A percentile compares a stretch with the other conserved stretches of the same genome.
These are phyloP conservation scores for Guyanaporus albipodus DNA, from an alignment of 768 basidiomycete species.

Conservation along the genomic window DNA sequence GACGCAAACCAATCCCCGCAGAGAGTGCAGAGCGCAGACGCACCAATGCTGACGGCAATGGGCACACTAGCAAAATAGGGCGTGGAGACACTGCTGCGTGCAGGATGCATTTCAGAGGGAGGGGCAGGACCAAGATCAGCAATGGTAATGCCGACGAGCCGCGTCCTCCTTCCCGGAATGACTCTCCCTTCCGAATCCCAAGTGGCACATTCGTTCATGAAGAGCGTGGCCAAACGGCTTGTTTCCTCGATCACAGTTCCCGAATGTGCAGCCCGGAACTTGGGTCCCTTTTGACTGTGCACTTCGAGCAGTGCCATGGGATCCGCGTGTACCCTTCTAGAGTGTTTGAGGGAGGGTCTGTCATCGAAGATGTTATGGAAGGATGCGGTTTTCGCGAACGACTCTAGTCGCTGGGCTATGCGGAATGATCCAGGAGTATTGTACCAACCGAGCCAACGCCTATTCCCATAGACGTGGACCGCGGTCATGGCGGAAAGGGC, in stretches of 20 bases:
- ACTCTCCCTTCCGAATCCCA: slow-evolving; percentile 7
- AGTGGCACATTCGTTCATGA: slow-evolving; percentile 13
- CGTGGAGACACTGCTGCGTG: neutral
- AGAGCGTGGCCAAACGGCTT: slow-evolving; percentile 57
- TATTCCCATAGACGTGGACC: slow-evolving; percentile 25
- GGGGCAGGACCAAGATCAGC: slow-evolving; percentile 10
- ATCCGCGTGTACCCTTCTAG: slow-evolving; percentile 15
- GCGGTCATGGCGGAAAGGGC: slow-evolving; percentile 29
- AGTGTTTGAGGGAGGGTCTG: slow-evolving; percentile 2
- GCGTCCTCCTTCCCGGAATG: slow-evolving; percentile 9
- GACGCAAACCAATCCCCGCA: slow-evolving; percentile 26
- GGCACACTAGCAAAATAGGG: slow-evolving; percentile 17
- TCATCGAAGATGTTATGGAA: neutral
- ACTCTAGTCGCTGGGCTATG: slow-evolving; percentile 19
- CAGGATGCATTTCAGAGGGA: slow-evolving; percentile 3
- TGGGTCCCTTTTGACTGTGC: slow-evolving; percentile 40
- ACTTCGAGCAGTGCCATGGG: slow-evolving; percentile 18
- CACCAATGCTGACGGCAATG: slow-evolving; percentile 18
- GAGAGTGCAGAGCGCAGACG: slow-evolving; percentile 18
- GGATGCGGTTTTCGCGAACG: slow-evolving; percentile 16
- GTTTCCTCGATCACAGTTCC: slow-evolving; percentile 46
- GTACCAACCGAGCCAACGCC: slow-evolving; percentile 33
- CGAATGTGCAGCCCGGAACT: slow-evolving; percentile 69
- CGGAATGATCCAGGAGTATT: slow-evolving; percentile 32
- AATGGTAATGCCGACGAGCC: slow-evolving; percentile 6